These are phyloP conservation scores for Podospora fimiseda DNA, from an alignment of 495 filamentous ascomycete genomes.

Conservation along the genomic window DNA sequence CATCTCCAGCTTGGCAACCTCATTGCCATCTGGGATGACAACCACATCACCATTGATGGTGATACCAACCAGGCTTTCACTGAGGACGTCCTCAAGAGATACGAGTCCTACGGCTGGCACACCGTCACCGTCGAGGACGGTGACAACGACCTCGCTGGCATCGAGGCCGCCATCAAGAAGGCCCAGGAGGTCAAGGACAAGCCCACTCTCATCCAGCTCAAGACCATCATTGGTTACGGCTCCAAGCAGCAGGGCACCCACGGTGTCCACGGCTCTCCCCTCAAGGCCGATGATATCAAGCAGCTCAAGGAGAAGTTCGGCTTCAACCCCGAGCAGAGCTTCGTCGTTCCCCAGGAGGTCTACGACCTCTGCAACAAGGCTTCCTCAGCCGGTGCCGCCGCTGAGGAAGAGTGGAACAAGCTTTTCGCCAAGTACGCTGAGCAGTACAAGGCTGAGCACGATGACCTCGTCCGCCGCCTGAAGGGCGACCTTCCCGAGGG, in stretches of 20 bases:
- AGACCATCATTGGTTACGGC: slow-evolving; percentile 96
- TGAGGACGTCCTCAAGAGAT: slow-evolving; percentile 91
- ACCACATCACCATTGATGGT: slow-evolving; percentile 89
- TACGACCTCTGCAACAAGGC: slow-evolving; percentile 85
- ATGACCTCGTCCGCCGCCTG: slow-evolving; percentile 76
- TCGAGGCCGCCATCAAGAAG: slow-evolving; percentile 82
- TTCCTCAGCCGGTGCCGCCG: slow-evolving; percentile 75
- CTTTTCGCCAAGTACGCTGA: slow-evolving; percentile 79
- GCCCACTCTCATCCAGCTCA: slow-evolving; percentile 94
- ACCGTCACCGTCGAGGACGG: slow-evolving; percentile 78
- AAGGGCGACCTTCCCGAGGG: slow-evolving; percentile 84
- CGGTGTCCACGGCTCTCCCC: slow-evolving; percentile 89
- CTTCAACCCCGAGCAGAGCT: slow-evolving; percentile 90
- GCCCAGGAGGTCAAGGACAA: slow-evolving; percentile 87
- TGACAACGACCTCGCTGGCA: slow-evolving; percentile 80
- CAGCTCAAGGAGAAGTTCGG: slow-evolving; percentile 89
- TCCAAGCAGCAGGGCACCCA: slow-evolving; percentile 89
- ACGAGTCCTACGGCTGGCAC: slow-evolving; percentile 98
- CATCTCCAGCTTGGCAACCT: slow-evolving; percentile 97
- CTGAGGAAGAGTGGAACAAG: slow-evolving; percentile 92
- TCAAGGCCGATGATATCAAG: slow-evolving; percentile 90
- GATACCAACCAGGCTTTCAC: slow-evolving; percentile 95
- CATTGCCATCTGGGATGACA: slow-evolving; percentile 96
- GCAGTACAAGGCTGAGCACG: slow-evolving; percentile 67
- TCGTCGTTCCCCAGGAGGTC: slow-evolving; percentile 90